These are phyloP conservation scores for Trichoderma koningii DNA, from an alignment of 2,329 filamentous ascomycete genomes.

Conservation along the genomic window DNA sequence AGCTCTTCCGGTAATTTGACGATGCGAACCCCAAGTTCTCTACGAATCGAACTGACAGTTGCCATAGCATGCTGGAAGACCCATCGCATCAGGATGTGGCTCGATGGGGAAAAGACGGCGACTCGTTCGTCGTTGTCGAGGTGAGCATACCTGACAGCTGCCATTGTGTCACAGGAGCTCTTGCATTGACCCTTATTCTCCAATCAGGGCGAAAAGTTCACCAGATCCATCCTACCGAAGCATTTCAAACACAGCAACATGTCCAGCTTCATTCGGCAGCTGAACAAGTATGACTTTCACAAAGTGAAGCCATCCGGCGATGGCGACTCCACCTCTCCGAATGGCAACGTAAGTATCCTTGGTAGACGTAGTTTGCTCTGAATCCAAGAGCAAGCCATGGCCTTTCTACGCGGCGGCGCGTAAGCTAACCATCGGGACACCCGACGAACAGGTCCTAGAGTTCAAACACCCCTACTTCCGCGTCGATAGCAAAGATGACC, in stretches of 20 bases:
- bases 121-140: conserved; percentile 97
- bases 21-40: neutral
- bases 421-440: conserved; percentile 2
- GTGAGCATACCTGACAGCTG: conserved; percentile 51
- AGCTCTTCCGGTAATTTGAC: conserved; percentile 86
- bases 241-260: conserved; percentile 99
- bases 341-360: conserved; percentile 42
- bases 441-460: conserved; percentile 58
- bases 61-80: conserved; percentile 79
- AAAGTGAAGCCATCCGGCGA: conserved; percentile 70
- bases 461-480: conserved; percentile 98
- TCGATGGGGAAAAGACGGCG: conserved; percentile 90
- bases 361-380: neutral
- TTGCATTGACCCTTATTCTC: conserved; percentile 23
- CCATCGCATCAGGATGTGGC: conserved; percentile 90
- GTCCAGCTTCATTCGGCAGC: conserved; percentile 90
- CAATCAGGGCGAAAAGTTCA: conserved; percentile 91
- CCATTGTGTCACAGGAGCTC: neutral
- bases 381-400: neutral
- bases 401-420: conserved; percentile 3
- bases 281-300: conserved; percentile 98
- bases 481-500: conserved; percentile 89
- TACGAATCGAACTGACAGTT: conserved; percentile 27
- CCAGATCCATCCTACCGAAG: conserved; percentile 93
- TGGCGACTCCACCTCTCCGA: conserved; percentile 39